Conservation (phyloP, 768 basidiomycete genomes). For the Dacryopinax spathularia region DNA sequence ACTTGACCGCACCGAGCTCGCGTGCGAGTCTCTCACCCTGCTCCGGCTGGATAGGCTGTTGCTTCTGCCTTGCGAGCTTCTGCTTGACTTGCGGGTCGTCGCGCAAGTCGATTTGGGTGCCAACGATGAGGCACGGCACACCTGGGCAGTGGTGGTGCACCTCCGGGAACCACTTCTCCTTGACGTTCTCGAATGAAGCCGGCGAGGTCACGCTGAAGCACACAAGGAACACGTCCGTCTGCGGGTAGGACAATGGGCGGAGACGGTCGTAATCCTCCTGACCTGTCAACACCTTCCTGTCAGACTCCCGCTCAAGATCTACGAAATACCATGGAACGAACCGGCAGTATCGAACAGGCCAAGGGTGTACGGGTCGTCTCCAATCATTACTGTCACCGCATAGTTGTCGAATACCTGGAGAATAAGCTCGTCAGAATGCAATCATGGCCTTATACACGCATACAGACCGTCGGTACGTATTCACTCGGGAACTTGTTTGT, state of each 20-base stretch:
- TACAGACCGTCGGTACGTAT: slow-evolving; percentile 91
- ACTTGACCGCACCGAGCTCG: slow-evolving; percentile 96
- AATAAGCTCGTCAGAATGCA: not conserved
- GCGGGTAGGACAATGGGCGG: slow-evolving; percentile 96
- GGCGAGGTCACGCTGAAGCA: slow-evolving; percentile 99
- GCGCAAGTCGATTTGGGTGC: slow-evolving; percentile 93
- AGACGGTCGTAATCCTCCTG: slow-evolving; percentile 99
- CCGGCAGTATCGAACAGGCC: slow-evolving; percentile 98
- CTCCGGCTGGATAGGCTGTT: slow-evolving; percentile 76
- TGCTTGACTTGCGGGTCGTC: slow-evolving; percentile 87
- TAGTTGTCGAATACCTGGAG: slow-evolving; percentile 86
- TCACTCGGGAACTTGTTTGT: slow-evolving; percentile 98
- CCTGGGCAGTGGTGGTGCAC: slow-evolving; percentile 99
- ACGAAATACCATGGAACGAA: slow-evolving; percentile 28
- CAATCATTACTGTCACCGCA: slow-evolving; percentile 99
- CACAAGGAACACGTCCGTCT: slow-evolving; percentile 98
- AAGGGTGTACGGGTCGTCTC: slow-evolving; percentile 96
- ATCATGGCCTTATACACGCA: not conserved
- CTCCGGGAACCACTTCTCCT: slow-evolving; percentile 99
- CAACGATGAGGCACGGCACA: slow-evolving; percentile 96
- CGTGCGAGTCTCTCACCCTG: slow-evolving; percentile 89
- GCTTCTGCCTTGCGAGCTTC: slow-evolving; percentile 92
- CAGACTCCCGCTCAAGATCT: not conserved
- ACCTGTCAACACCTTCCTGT: slow-evolving; percentile 33
- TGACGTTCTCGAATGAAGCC: slow-evolving; percentile 98